A percentile compares a stretch with the other conserved stretches of the same genome.
Conservation (phyloP, 2,329 filamentous ascomycete species). For the Fusarium devonianum region DNA sequence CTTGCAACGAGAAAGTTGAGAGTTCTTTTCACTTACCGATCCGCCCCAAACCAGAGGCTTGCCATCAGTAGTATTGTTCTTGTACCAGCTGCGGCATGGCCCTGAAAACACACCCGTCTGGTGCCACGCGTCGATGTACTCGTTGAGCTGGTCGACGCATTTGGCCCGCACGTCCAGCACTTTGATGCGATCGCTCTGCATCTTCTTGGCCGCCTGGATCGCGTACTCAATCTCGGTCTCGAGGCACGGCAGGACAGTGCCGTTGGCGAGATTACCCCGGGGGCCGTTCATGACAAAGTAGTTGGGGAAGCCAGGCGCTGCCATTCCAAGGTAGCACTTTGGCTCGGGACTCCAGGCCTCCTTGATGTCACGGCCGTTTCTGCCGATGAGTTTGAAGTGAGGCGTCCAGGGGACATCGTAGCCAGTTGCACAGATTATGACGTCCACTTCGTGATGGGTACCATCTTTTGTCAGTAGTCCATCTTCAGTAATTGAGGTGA, state of each 20-base stretch:
- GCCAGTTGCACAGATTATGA: conserved; percentile 51
- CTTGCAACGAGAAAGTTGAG: background rate
- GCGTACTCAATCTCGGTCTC: conserved; percentile 52
- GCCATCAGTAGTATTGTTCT: conserved; percentile 45
- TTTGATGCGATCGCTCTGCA: conserved; percentile 46
- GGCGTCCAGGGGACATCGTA: conserved; percentile 51
- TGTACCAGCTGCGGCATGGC: conserved; percentile 47
- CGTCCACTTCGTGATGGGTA: conserved; percentile 42
- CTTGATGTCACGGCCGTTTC: conserved; percentile 49
- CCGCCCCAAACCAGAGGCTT: conserved; percentile 46
- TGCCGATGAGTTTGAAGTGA: conserved; percentile 50
- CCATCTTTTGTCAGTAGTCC: conserved; percentile 45
- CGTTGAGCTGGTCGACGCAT: conserved; percentile 45
- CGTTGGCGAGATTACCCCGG: conserved; percentile 53
- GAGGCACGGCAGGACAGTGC: conserved; percentile 52
- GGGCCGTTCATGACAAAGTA: conserved; percentile 50
- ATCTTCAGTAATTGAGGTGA: conserved; percentile 46
- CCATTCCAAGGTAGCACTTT: conserved; percentile 54
- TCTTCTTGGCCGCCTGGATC: conserved; percentile 50
- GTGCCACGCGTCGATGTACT: conserved; percentile 45
- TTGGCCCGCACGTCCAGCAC: conserved; percentile 47
- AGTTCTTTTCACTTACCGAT: conserved; percentile 37
- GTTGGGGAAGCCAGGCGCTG: conserved; percentile 56
- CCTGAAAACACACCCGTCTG: conserved; percentile 46
- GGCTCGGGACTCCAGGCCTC: conserved; percentile 53